Evolutionary conservation across 345 rosid species (phyloP).

Genomic region (Lumnitzera littorea): DNA sequence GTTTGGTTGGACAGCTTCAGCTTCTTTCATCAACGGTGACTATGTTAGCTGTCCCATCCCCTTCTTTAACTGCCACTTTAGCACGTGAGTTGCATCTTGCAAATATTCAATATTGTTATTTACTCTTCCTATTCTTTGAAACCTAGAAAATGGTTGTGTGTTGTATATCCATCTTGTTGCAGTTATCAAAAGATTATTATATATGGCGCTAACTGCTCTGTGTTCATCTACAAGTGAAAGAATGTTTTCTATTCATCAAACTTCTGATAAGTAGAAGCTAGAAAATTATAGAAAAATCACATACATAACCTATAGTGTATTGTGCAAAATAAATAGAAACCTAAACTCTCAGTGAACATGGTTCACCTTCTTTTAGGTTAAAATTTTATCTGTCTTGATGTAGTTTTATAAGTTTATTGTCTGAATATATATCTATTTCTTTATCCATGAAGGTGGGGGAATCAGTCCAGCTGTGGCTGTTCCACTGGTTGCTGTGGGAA

Average conservation of each 20-base stretch:
- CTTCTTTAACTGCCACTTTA: conserved; percentile 87
- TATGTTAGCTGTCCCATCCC: conserved; percentile 91
- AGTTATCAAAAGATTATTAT: too few species aligned
- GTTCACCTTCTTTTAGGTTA: too few species aligned
- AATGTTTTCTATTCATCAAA: too few species aligned
- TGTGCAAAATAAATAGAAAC: too few species aligned
- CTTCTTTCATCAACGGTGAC: conserved; percentile 92
- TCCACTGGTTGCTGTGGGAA: conserved; percentile 97
- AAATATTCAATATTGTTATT: neutral
- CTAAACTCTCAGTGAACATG: too few species aligned
- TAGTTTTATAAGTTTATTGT: too few species aligned
- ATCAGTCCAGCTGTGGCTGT: conserved; percentile 85
- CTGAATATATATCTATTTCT: neutral
- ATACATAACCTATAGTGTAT: too few species aligned
- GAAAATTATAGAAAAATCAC: too few species aligned
- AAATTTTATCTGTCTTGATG: too few species aligned
- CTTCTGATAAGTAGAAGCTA: too few species aligned
- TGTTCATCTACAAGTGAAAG: neutral
- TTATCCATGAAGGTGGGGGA: conserved; percentile 64
- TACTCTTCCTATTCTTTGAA: conserved; percentile 6
- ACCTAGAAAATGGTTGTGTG: too few species aligned
- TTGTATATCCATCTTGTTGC: too few species aligned
- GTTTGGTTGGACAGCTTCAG: conserved; percentile 81
- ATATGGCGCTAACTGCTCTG: neutral
- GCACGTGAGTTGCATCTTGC: conserved; percentile 63